Conservation (phyloP, 441 rosid species). For the Erysimum cheiri region DNA sequence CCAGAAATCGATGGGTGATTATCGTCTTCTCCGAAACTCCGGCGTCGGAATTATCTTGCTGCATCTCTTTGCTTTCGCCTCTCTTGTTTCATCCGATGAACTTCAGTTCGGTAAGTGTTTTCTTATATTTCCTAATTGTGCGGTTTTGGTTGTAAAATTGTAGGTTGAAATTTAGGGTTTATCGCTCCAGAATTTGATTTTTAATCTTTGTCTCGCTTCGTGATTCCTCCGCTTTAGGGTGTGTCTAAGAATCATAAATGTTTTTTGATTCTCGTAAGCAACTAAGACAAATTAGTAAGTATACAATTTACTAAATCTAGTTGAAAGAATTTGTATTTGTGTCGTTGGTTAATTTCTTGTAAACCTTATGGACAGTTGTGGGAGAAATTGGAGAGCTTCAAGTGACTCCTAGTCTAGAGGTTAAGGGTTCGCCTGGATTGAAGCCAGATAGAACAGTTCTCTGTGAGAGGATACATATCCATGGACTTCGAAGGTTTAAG, state of each 20-base stretch:
- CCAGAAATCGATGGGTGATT: conserved; percentile 51
- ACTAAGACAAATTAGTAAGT: background rate
- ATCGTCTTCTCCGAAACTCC: conserved; percentile 45
- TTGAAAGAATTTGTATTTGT: background rate
- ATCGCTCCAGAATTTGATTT: background rate
- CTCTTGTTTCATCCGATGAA: conserved; percentile 46
- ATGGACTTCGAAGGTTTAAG: conserved; percentile 64
- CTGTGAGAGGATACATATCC: conserved; percentile 75
- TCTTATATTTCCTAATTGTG: background rate
- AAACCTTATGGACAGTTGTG: conserved; percentile 53
- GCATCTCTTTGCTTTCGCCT: conserved; percentile 32
- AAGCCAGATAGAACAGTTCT: conserved; percentile 57
- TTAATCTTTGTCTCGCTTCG: background rate
- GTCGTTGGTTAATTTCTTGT: background rate
- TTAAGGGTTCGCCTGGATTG: conserved; percentile 71
- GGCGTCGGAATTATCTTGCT: conserved; percentile 43
- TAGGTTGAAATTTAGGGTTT: conserved; percentile 46
- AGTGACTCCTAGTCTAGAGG: conserved; percentile 58
- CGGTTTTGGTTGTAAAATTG: conserved; percentile 10
- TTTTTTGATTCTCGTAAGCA: background rate
- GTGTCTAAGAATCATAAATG: background rate
- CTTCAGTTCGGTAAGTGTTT: conserved; percentile 54
- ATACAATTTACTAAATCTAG: background rate
- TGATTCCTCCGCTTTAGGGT: conserved; percentile 1
- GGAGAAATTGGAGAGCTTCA: conserved; percentile 53